Evolutionary conservation across 2,329 filamentous ascomycete species (phyloP).

Genomic region (Phoma sp.): DNA sequence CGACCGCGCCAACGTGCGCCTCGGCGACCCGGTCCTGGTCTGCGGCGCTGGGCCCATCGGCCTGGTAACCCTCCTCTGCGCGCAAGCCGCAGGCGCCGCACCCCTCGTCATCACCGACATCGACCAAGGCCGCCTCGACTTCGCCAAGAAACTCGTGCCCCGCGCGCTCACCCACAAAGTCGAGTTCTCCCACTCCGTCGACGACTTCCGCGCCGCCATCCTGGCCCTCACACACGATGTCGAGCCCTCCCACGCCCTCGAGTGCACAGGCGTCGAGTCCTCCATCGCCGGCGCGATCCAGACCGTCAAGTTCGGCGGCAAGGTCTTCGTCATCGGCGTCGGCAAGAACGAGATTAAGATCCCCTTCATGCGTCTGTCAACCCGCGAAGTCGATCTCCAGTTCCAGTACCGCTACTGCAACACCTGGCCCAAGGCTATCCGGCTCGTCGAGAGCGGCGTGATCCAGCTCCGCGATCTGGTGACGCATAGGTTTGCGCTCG

Average conservation of each 20-base stretch:
- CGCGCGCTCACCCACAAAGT: conserved; percentile 82
- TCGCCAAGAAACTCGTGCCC: conserved; percentile 84
- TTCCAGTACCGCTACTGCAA: conserved; percentile 97
- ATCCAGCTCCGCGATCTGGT: conserved; percentile 82
- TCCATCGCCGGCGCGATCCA: conserved; percentile 86
- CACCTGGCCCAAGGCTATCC: conserved; percentile 93
- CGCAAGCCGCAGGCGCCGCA: conserved; percentile 82
- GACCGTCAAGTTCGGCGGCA: conserved; percentile 91
- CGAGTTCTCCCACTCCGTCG: conserved; percentile 64
- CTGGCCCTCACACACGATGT: conserved; percentile 75
- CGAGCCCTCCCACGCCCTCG: conserved; percentile 81
- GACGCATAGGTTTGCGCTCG: conserved; percentile 83
- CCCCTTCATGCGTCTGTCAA: conserved; percentile 91
- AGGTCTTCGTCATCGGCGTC: conserved; percentile 95
- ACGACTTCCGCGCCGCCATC: conserved; percentile 73
- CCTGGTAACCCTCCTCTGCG: conserved; percentile 84
- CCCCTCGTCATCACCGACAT: conserved; percentile 96
- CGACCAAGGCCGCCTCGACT: conserved; percentile 80
- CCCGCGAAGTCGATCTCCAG: conserved; percentile 90
- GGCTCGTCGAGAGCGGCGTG: conserved; percentile 82
- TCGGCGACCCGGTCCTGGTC: conserved; percentile 87
- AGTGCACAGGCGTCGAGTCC: conserved; percentile 94
- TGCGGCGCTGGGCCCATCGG: conserved; percentile 96
- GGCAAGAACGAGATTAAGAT: conserved; percentile 95
- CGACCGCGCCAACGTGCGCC: conserved; percentile 77